phyloP scores from a whole-genome alignment of 495 filamentous ascomycete species.

The Darksidea phi region DNA sequence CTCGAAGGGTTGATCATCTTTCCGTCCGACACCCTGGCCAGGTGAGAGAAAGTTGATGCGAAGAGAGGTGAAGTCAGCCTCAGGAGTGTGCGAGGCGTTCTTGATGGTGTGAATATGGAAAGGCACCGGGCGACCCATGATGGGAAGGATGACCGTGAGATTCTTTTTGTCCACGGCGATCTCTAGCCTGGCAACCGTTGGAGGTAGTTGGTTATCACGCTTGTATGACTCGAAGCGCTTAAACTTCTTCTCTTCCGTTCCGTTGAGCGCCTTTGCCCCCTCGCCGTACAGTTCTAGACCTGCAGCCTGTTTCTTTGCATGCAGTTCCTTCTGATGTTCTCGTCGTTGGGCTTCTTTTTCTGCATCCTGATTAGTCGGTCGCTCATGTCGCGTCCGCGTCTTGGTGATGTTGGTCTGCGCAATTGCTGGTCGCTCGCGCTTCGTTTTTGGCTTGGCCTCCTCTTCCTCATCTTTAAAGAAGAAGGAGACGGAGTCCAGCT shows the following conservation, averaged over 20 bases:
- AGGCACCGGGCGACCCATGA: slow-evolving; percentile 96
- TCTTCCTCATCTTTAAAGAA: slow-evolving; percentile 76
- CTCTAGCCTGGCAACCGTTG: slow-evolving; percentile 74
- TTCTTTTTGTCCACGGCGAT: slow-evolving; percentile 90
- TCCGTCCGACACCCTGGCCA: slow-evolving; percentile 94
- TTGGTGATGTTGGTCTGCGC: slow-evolving; percentile 90
- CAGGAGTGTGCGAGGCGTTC: slow-evolving; percentile 58
- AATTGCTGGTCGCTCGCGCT: slow-evolving; percentile 76
- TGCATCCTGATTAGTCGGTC: slow-evolving; percentile 79
- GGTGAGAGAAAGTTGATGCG: slow-evolving; percentile 97
- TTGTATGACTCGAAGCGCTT: slow-evolving; percentile 99
- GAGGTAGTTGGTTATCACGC: slow-evolving; percentile 90
- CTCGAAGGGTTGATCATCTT: slow-evolving; percentile 98
- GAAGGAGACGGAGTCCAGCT: slow-evolving; percentile 89
- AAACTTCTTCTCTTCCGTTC: slow-evolving; percentile 91
- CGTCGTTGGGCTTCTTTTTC: slow-evolving; percentile 83
- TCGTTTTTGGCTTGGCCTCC: slow-evolving; percentile 69
- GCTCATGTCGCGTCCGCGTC: slow-evolving; percentile 87
- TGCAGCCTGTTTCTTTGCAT: slow-evolving; percentile 81
- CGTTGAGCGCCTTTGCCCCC: slow-evolving; percentile 79
- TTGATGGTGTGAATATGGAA: slow-evolving; percentile 99
- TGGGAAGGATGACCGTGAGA: slow-evolving; percentile 84
- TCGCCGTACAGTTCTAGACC: slow-evolving; percentile 78
- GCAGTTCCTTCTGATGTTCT: slow-evolving; percentile 90
- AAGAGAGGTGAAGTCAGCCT: slow-evolving; percentile 89